These are phyloP conservation scores for Tylopilus sp. DNA, from an alignment of 1,284 basidiomycete species.

Conservation along the genomic window DNA sequence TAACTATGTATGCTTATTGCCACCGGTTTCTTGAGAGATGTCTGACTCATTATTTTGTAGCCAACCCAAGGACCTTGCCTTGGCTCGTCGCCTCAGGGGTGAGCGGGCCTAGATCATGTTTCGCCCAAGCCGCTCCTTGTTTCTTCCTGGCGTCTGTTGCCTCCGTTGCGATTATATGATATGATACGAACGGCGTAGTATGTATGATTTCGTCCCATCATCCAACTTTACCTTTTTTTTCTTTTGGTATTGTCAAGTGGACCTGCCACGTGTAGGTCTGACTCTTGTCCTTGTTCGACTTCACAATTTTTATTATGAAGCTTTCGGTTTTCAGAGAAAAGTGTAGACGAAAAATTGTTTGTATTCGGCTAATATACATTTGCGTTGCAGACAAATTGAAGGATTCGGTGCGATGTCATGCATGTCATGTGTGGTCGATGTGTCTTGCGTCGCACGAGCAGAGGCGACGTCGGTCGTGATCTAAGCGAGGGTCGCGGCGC, in stretches of 20 bases:
- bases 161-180: conserved; percentile 13
- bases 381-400: conserved; percentile 20
- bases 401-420: background rate
- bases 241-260: conserved; percentile 8
- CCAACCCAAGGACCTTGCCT: conserved; percentile 82
- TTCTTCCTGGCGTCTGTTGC: conserved; percentile 7
- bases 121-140: conserved; percentile 4
- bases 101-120: conserved; percentile 66
- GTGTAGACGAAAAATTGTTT: conserved; percentile 28
- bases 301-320: background rate
- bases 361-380: conserved; percentile 28
- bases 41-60: conserved; percentile 34
- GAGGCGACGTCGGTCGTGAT: background rate
- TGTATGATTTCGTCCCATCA: conserved; percentile 24
- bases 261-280: background rate
- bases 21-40: background rate
- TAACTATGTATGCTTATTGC: conserved; percentile 59
- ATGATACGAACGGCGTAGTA: conserved; percentile 32
- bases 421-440: background rate
- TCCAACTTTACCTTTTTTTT: background rate
- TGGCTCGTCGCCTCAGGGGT: conserved; percentile 84
- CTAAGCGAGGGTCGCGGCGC: background rate
- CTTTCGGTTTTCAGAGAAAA: conserved; percentile 9
- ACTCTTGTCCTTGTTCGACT: conserved; percentile 4
- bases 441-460: background rate